A percentile compares a stretch with the other conserved stretches of the same genome.
Evolutionary conservation across 805 yeast genomes (phyloP).

Genomic region (Maudiozyma barnettii): DNA sequence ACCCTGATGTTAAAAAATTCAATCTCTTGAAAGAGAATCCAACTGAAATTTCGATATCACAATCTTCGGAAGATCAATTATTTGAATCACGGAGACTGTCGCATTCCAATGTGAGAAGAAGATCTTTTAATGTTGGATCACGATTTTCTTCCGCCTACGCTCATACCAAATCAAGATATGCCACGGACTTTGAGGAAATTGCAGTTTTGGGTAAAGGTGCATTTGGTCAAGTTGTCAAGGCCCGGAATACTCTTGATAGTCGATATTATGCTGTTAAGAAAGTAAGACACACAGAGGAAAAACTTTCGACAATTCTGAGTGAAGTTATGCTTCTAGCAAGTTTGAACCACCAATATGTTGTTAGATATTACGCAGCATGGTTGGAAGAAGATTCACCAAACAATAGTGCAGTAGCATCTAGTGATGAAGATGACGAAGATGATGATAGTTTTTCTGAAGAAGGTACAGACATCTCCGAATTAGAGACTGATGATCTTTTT

Average conservation of each 20-base stretch:
- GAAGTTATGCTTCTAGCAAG: slow-evolving; percentile 91
- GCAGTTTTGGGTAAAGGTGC: slow-evolving; percentile 91
- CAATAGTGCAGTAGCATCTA: slow-evolving; percentile 29
- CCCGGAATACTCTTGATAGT: slow-evolving; percentile 87
- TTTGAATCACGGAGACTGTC: slow-evolving; percentile 16
- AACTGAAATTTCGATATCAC: slow-evolving; percentile 1
- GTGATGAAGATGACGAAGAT: slow-evolving; percentile 23
- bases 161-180: slow-evolving; percentile 55
- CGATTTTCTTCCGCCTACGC: slow-evolving; percentile 27
- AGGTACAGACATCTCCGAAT: slow-evolving; percentile 8
- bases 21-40: slow-evolving; percentile 11
- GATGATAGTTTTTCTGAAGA: slow-evolving; percentile 10
- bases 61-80: slow-evolving; percentile 5
- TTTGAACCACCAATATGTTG: slow-evolving; percentile 90
- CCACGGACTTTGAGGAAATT: slow-evolving; percentile 89
- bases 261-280: slow-evolving; percentile 91
- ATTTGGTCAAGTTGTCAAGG: slow-evolving; percentile 97
- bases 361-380: slow-evolving; percentile 96
- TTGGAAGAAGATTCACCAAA: slow-evolving; percentile 59
- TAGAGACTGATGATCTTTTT: slow-evolving; percentile 14
- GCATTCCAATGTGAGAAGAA: slow-evolving; percentile 25
- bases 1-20: slow-evolving; percentile 25
- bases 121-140: slow-evolving; percentile 35
- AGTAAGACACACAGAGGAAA: slow-evolving; percentile 71
- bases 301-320: slow-evolving; percentile 69